Evolutionary conservation across 2,329 filamentous ascomycete genomes (phyloP).

Genomic region (Allantophomopsis lycopodina): DNA sequence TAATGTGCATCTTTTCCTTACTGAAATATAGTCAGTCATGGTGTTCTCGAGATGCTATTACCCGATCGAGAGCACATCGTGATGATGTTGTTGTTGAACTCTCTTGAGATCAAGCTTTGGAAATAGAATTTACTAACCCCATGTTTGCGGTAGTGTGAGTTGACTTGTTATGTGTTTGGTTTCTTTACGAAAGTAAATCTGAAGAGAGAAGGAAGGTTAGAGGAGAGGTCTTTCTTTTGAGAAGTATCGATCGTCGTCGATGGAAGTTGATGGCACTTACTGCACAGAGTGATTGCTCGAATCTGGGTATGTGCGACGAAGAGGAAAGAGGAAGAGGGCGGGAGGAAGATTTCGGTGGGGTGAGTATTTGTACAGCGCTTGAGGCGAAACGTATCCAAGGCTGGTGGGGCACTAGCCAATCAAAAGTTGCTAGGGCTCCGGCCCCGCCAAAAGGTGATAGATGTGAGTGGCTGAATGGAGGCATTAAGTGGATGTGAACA

Average conservation of each 20-base stretch:
- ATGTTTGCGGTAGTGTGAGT: slow-evolving; percentile 17
- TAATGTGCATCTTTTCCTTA: slow-evolving; percentile 95
- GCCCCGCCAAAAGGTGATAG: neutral
- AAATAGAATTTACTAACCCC: slow-evolving; percentile 15
- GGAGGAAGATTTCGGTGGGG: slow-evolving; percentile 1
- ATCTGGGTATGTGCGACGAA: slow-evolving; percentile 5
- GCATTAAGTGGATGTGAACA: no score
- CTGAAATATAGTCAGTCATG: slow-evolving; percentile 30
- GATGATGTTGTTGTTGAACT: slow-evolving; percentile 7
- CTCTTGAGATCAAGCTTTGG: slow-evolving; percentile 1
- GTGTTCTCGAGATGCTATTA: slow-evolving; percentile 3
- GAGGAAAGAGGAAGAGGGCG: slow-evolving; percentile 3
- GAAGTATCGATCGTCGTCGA: slow-evolving; percentile 2
- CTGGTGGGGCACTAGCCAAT: neutral
- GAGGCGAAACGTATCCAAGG: neutral
- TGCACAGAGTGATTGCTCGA: slow-evolving; percentile 6
- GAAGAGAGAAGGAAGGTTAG: slow-evolving; percentile 5
- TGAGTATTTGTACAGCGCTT: slow-evolving; percentile 1
- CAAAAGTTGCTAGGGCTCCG: neutral
- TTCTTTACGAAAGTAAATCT: slow-evolving; percentile 13
- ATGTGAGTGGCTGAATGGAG: no score
- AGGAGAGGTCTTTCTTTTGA: slow-evolving; percentile 4
- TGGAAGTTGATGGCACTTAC: slow-evolving; percentile 3
- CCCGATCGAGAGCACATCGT: slow-evolving; percentile 4
- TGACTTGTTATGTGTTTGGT: slow-evolving; percentile 10